Base-by-base conservation (phyloP, 768 basidiomycete genomes). In the Tremella yokohamensis region DNA sequence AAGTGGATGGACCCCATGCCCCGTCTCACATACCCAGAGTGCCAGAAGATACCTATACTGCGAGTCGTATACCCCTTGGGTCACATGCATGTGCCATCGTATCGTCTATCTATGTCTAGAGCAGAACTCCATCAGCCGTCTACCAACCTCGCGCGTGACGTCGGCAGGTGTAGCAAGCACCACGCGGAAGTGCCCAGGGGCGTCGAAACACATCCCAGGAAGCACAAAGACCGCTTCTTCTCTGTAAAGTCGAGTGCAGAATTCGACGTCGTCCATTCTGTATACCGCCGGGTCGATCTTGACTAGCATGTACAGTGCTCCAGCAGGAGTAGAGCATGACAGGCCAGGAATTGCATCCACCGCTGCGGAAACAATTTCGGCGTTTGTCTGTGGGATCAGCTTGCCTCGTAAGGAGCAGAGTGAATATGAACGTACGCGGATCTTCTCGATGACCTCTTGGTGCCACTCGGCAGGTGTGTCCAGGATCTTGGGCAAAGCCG, bases 191-290 rank as follows among this genome's bases (percentile, higher is more conserved):
- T 76, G 70, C 16, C 71, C 70, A 3, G 61, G 59, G 25, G 68
- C 65, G 22, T 61, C 64, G 40, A 76, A 76, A 47, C 72, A 73
- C 19, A 63, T 42, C 6, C 74, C 74, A 0, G 74, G 74, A 15
- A 76, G 61, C 11, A 70, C 70, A 48, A 74, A 76, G 4, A 73
- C 57, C 18, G 67, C 69, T 57, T 76, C 64, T 57, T 76, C 74
- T 15, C 62, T 44, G 47, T 70, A 72, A 3, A 76, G 56, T 9
- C 69, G 67, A 34, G 64, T 64, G 42, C 66, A 65, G 57, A 76
- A 76, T 1, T 70, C 74, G 37, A 74, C 66, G 54, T 74, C 74
- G 45, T 66, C 63, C n/a, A 45, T 38, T 52, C 65, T 63, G 61
- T 70, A 70, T 24, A 51, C 40, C 9, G 25, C 47, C 22, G 59